Evolutionary conservation across 78 protist genomes (phyloP).

Genomic region (Dictyostelium brefeldianum): DNA sequence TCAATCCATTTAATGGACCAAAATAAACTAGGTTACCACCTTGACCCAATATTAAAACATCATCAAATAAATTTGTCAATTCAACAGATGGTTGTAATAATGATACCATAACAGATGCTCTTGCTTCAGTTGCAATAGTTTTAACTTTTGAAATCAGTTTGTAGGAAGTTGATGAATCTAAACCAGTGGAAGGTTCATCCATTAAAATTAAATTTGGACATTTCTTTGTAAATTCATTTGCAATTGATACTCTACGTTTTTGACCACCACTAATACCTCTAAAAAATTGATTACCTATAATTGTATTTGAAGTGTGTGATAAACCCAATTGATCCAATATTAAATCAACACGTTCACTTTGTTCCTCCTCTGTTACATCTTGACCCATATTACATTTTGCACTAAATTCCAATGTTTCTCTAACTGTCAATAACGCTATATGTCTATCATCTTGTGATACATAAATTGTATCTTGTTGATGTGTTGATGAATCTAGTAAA

Average conservation of each 20-base stretch:
- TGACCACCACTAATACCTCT: conserved; percentile 90
- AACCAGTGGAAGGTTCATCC: conserved; percentile 85
- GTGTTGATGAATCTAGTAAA: conserved; percentile 17
- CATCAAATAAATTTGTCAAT: conserved; percentile 74
- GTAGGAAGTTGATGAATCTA: conserved; percentile 45
- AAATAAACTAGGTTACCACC: conserved; percentile 64
- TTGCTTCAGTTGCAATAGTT: conserved; percentile 40
- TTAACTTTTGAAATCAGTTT: conserved; percentile 20
- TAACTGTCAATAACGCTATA: conserved; percentile 68
- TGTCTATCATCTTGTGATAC: conserved; percentile 80
- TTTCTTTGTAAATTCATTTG: conserved; percentile 82
- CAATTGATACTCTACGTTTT: conserved; percentile 83
- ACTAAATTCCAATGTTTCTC: conserved; percentile 75
- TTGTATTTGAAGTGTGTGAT: conserved; percentile 56
- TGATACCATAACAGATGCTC: conserved; percentile 51
- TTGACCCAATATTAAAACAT: conserved; percentile 55
- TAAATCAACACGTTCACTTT: conserved; percentile 56
- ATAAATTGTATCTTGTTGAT: conserved; percentile 69
- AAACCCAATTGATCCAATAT: conserved; percentile 69
- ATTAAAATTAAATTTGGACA: conserved; percentile 78
- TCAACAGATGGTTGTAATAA: conserved; percentile 78
- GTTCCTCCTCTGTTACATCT: not conserved
- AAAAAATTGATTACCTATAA: conserved; percentile 72
- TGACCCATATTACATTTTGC: conserved; percentile 77
- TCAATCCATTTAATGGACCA: conserved; percentile 33